Evolutionary conservation across 2,329 filamentous ascomycete species (phyloP), one percentile per base, ranked within the genome.

Genomic region (Penicillium verrucosum): DNA sequence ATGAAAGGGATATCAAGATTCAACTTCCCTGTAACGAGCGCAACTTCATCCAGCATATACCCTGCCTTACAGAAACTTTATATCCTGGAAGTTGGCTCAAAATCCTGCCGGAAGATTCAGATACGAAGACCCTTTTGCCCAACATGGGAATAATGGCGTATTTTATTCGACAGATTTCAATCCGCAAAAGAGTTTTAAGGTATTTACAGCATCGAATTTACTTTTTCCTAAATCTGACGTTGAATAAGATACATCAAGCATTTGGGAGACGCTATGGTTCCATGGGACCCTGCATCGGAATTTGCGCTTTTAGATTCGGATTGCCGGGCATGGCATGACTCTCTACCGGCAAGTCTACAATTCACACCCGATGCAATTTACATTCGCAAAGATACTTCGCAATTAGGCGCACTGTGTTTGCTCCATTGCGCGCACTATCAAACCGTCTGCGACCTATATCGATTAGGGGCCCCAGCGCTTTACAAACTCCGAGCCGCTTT

Each of bases 11-110:
- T 29, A 64, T 71, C 53, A 69, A 70, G 43, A 67, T 72, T 14
- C 70, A 72, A 40, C 58, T 72, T 10, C 70, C 70, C 1, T 71
- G 68, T 43, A 63, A 67, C 27, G 69, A 70, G 40, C 60, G 67
- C 6, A 67, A 68, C 34, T 72, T 72, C 51, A 54, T 63, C 5
- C 65, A 68, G 47, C 65, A 70, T 25, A 62, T 61, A 1, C 64
- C 70, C 5, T 68, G 62, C 37, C 55, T 70, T 10, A 72, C 70
- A 4, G 70, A 72, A 49, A 68, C 58, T 36, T 41, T 72, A 12
- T 43, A 54, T 37, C 51, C 61, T 18, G 61, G 61, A 9, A 62
- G 55, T 14, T 56, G 61, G 54, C 43, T 65, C 14, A 62, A 56
- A 14, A 56, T 64, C 21, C 42, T 62, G 11, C 54, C 56, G 6